Evolutionary conservation across 805 yeast genomes (phyloP), one percentile per base, ranked within the genome.

Genomic region (Zygosaccharomyces rouxii): DNA sequence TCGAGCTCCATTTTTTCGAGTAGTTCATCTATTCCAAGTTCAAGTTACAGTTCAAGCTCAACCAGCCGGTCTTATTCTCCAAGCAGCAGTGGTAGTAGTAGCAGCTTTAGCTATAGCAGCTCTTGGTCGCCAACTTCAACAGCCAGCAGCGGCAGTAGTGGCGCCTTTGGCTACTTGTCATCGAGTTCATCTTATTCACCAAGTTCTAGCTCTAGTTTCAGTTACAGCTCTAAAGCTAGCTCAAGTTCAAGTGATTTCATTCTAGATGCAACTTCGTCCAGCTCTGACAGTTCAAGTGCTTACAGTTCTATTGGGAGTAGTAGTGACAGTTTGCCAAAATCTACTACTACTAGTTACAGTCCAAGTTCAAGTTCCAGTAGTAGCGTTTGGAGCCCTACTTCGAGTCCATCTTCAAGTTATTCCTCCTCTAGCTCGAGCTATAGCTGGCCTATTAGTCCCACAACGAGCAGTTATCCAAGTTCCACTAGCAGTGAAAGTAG

Each of bases 371-470:
- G 45, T n/a, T 26, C 42, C n/a, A 38, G 18, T 39, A 39, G 38
- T 19, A 13, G 16, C 19, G 5, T 14, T 25, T 9, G 10, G 37
- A 39, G 33, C n/a, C 22, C 35, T 4, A 39, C 22, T n/a, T 39
- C 51, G 2, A 44, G 46, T 28, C 18, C 35, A 19, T 6, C 31
- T 22, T 31, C 48, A 4, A 47, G 43, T 33, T 25, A 22, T 16
- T 6, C 18, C 39, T 33, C 51, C 25, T 21, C 40, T 22, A 28
- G 47, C 23, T 33, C 52, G 7, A 37, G 41, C 31, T 33, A 41
- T 5, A 19, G 44, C 38, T 29, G 40, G 13, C 16, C 33, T n/a
- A 37, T 44, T 13, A 49, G 49, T 25, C 25, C 54, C 5, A 49
- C 48, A 28, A 13, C 50, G 3, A 14, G 48, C 11, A 40, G 37